These are phyloP conservation scores for Diplodia mutila DNA, from an alignment of 2,329 filamentous ascomycete species.

Conservation along the genomic window DNA sequence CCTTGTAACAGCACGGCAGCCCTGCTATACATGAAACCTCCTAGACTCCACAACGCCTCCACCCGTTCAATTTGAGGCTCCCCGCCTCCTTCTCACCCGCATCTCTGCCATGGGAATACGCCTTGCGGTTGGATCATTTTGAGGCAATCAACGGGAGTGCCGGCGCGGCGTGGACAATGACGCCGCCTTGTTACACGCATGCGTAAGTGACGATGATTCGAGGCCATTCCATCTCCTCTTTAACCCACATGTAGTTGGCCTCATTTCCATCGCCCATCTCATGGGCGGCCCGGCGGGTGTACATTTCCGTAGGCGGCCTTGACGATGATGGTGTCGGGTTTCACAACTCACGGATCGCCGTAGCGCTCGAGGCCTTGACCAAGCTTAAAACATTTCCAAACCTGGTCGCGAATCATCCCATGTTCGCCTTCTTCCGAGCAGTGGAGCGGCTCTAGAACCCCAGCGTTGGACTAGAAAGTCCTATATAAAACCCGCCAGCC, in stretches of 20 bases:
- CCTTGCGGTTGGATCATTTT: not conserved
- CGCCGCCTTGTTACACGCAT: not conserved
- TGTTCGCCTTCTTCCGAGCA: not conserved
- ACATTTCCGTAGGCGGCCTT: constrained; percentile 1
- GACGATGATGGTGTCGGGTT: not conserved
- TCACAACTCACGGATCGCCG: constrained; percentile 8
- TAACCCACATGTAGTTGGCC: not conserved
- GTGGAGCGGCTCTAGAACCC: not conserved
- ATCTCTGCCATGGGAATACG: not conserved
- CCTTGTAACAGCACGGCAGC: not conserved
- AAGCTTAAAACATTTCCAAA: not conserved
- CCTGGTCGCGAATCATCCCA: constrained; percentile 1
- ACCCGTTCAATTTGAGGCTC: constrained; percentile 10
- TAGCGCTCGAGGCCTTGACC: constrained; percentile 1
- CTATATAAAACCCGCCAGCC: constrained; percentile 11
- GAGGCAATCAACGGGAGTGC: constrained; percentile 1
- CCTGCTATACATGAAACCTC: constrained; percentile 13
- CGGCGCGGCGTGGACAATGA: not conserved
- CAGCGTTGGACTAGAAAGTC: not conserved
- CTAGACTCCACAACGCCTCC: not conserved
- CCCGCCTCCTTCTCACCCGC: not conserved
- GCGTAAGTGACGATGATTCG: not conserved
- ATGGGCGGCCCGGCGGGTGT: not conserved
- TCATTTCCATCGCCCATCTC: not conserved
- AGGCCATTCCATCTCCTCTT: not conserved